These are phyloP conservation scores for Mycena filopes DNA, from an alignment of 768 basidiomycete species.

Conservation along the genomic window DNA sequence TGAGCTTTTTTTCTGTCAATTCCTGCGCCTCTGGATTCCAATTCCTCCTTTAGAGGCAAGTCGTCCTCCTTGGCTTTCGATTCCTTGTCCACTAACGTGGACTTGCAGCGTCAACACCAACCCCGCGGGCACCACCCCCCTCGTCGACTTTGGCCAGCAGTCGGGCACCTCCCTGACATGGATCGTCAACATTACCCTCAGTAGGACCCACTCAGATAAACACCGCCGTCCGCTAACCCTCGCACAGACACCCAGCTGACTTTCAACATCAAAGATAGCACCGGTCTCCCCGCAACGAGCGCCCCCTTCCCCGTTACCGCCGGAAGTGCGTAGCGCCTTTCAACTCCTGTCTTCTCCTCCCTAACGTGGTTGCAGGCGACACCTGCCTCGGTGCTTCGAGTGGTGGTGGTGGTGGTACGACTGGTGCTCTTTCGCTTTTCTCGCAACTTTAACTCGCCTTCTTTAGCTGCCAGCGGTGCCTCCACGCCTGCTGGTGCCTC, in stretches of 20 bases:
- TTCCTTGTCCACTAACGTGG: neutral
- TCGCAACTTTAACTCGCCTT: conserved; percentile 10
- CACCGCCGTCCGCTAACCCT: neutral
- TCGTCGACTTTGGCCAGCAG: conserved; percentile 58
- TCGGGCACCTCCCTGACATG: conserved; percentile 60
- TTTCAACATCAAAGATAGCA: conserved; percentile 69
- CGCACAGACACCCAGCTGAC: conserved; percentile 55
- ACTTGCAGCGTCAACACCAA: conserved; percentile 58
- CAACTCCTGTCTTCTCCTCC: neutral
- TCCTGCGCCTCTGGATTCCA: neutral
- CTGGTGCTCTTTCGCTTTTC: conserved; percentile 24
- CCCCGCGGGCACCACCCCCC: conserved; percentile 50
- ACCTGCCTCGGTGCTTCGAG: conserved; percentile 39
- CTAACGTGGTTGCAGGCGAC: conserved; percentile 38
- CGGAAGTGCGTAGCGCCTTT: conserved; percentile 57
- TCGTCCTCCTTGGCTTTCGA: neutral
- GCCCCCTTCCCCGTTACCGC: conserved; percentile 61
- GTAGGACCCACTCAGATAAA: conserved; percentile 44
- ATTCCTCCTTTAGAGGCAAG: conserved; percentile 50
- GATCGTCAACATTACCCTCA: conserved; percentile 59
- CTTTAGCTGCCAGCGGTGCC: conserved; percentile 5
- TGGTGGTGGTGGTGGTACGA: conserved; percentile 21
- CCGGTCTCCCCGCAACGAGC: conserved; percentile 59
- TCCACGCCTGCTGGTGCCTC: conserved; percentile 21
- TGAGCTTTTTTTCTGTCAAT: conserved; percentile 47